Base-by-base conservation (phyloP, 2,329 filamentous ascomycete species). In the Aureobasidium namibiae region DNA sequence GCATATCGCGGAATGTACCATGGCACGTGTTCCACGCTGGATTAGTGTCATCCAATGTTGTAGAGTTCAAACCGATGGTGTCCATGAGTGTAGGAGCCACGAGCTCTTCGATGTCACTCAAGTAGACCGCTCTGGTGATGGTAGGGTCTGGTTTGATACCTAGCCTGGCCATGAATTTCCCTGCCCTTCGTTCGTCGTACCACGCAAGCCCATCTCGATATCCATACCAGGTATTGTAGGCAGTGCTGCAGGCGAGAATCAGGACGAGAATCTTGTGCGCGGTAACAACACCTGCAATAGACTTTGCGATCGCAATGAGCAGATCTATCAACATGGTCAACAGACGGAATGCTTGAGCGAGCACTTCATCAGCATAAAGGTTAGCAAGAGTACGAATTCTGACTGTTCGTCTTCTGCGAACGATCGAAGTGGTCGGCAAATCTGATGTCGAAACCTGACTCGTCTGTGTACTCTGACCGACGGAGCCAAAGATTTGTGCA, bases 51-150 rank as follows among this genome's bases (percentile, higher is more conserved):
- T 62, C 66, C 11, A 71, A 61, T 23, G 67, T 64, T 23, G 60
- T 60, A 33, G 41, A n/a, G n/a, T 57, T 57, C 13, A 48, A 9
- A 18, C 13, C 14, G 33, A 57, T 31, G 8, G 16, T 57, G 13
- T 11, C 48, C n/a, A 48, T 48, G 3, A 24, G 5, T 2, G 72
- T 71, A n/a, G 70, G 65, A 26, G 73, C 71, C 13, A 75, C 68
- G 54, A 82, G 75, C 16, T 88, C 83, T 61, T 91, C 86, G 52
- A 97, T 78, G 70, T 97, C 92, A 54, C 80, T 80, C 59, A 96
- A 74, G 69, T 94, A 96, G 26, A 99, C 84, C 9, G 89, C 85
- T 71, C 87, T 90, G 73, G 87, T 89, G 89, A 96, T 92, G 63
- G 87, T 82, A 21, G 80, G 73, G 65, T 95, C 88, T 8, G 92